A percentile compares a stretch with the other conserved stretches of the same genome.
These are phyloP conservation scores for Quercus cerris DNA, from an alignment of 306 rosid genomes.

Conservation along the genomic window DNA sequence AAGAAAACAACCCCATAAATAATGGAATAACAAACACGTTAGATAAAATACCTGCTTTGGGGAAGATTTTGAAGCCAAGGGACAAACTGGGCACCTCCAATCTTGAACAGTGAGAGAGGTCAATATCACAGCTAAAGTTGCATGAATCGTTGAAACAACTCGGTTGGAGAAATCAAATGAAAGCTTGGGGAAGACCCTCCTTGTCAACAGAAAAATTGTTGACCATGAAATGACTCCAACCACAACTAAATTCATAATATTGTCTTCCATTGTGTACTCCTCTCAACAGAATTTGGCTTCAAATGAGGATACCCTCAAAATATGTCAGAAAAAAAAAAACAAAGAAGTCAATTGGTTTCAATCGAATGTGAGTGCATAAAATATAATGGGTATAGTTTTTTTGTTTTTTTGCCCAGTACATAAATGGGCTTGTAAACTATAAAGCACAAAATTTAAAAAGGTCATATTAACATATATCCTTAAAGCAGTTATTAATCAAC, in stretches of 20 bases:
- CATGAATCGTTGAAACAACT: constrained; percentile 67
- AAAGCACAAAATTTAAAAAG: no score
- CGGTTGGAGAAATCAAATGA: constrained; percentile 71
- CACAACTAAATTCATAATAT: constrained; percentile 29
- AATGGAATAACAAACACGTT: no score
- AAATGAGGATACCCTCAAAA: not conserved
- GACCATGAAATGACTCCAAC: constrained; percentile 77
- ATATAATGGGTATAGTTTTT: no score
- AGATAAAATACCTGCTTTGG: constrained; percentile 40
- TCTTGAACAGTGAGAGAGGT: constrained; percentile 62
- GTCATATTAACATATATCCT: fast-evolving
- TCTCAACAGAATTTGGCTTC: not conserved
- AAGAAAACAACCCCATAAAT: not conserved
- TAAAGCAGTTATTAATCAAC: fast-evolving
- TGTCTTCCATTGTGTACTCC: constrained; percentile 40
- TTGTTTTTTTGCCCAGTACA: no score
- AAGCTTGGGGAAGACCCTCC: constrained; percentile 40
- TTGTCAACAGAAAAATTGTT: constrained; percentile 37
- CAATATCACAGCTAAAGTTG: constrained; percentile 56
- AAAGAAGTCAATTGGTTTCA: no score
- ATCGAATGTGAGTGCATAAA: no score
- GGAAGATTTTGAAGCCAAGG: constrained; percentile 56
- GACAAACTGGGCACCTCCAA: constrained; percentile 76
- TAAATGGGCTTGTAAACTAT: no score
- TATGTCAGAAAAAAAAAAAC: no score